A percentile compares a stretch with the other conserved stretches of the same genome.
These are phyloP conservation scores for Lecanicillium sp. DNA, from an alignment of 2,329 filamentous ascomycete species.

Conservation along the genomic window DNA sequence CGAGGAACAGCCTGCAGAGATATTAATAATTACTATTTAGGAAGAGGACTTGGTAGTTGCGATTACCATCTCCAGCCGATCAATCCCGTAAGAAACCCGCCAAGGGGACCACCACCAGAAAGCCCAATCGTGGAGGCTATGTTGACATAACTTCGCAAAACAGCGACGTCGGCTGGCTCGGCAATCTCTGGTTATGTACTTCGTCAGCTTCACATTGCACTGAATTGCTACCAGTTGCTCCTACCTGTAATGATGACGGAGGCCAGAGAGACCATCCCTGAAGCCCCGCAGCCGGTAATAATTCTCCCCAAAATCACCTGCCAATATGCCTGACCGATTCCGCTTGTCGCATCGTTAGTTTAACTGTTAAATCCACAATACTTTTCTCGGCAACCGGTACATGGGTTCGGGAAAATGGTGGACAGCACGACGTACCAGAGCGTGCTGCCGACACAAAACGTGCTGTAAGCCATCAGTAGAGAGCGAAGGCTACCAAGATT, in stretches of 20 bases:
- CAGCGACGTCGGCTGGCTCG: background rate
- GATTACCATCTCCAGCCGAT: slow-evolving; percentile 1
- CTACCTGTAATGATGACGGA: background rate
- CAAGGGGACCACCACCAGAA: background rate
- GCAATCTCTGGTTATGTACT: background rate
- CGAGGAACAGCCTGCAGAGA: background rate
- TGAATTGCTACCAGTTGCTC: background rate
- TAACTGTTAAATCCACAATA: background rate
- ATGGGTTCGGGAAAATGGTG: background rate
- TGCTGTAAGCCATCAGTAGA: slow-evolving; percentile 1
- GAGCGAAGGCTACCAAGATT: background rate
- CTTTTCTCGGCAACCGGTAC: too few species aligned
- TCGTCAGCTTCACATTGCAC: background rate
- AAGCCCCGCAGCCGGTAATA: background rate
- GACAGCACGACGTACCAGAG: background rate
- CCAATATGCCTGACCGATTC: slow-evolving; percentile 1
- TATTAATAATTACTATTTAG: background rate
- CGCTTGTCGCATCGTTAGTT: background rate
- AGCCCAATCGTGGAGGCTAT: background rate
- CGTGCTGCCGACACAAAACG: slow-evolving; percentile 1
- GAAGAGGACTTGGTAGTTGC: background rate
- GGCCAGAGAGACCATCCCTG: background rate
- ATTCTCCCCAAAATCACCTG: background rate
- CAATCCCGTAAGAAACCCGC: background rate
- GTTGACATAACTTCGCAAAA: background rate